Percentiles rank a stretch among this genome's conserved stretches.
phyloP scores from a whole-genome alignment of 345 rosid species.

The Mangifera indica region DNA sequence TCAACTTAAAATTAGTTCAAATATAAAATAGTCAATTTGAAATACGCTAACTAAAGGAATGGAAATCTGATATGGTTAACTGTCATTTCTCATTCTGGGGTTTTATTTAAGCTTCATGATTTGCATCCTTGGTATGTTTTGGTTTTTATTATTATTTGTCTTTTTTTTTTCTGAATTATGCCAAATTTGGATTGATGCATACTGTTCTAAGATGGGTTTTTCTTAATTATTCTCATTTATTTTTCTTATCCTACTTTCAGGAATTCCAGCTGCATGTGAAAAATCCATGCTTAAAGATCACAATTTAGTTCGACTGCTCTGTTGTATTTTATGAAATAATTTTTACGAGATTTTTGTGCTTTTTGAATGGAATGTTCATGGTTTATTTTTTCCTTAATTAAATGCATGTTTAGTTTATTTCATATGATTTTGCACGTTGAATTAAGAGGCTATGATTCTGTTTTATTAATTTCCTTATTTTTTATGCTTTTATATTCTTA shows the following conservation, averaged over 20 bases:
- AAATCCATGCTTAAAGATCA: background rate
- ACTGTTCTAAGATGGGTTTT: background rate
- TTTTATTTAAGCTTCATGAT: too few relatives aligned
- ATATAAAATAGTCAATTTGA: too few relatives aligned
- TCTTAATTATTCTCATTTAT: background rate
- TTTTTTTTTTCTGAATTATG: background rate
- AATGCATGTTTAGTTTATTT: background rate
- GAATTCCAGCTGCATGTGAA: conserved; percentile 11
- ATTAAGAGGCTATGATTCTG: conserved; percentile 6
- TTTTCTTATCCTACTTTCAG: background rate
- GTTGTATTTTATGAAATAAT: background rate
- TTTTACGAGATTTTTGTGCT: background rate
- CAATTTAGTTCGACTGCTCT: background rate
- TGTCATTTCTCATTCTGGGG: too few relatives aligned
- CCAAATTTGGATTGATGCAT: conserved; percentile 10
- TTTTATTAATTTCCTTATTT: background rate
- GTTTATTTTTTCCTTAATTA: background rate
- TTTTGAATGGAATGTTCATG: background rate
- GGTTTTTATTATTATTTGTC: too few relatives aligned
- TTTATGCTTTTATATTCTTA: too few relatives aligned
- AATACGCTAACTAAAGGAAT: too few relatives aligned
- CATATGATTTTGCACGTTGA: background rate
- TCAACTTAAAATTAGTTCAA: too few relatives aligned
- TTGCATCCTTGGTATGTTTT: too few relatives aligned
- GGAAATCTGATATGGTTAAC: too few relatives aligned